Evolutionary conservation across 768 basidiomycete genomes (phyloP).

Genomic region (Neoboletus brunneissimus): DNA sequence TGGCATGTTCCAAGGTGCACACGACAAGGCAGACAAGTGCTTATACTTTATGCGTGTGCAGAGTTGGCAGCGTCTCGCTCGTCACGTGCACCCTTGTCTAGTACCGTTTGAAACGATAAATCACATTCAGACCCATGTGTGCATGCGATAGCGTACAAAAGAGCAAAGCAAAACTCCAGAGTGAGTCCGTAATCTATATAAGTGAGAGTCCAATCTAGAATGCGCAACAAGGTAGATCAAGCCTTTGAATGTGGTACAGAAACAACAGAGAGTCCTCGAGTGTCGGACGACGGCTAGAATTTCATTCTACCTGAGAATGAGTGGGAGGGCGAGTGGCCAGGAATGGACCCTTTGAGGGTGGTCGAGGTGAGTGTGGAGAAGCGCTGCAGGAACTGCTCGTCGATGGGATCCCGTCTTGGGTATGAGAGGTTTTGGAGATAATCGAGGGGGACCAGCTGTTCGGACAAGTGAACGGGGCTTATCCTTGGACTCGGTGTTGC

Average conservation of each 20-base stretch:
- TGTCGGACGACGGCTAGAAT: constrained; percentile 4
- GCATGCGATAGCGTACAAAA: constrained; percentile 24
- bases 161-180: constrained; percentile 20
- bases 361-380: constrained; percentile 39
- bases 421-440: constrained; percentile 55
- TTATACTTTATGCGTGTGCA: no score
- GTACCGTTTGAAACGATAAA: constrained; percentile 4
- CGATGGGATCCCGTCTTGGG: constrained; percentile 57
- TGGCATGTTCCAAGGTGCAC: not conserved
- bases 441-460: constrained; percentile 58
- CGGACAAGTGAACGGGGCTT: constrained; percentile 19
- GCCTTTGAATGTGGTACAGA: constrained; percentile 7
- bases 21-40: not conserved
- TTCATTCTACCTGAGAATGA: constrained; percentile 30
- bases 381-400: constrained; percentile 61
- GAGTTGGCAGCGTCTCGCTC: no score
- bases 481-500: constrained; percentile 36
- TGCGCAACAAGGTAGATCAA: constrained; percentile 13
- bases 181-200: constrained; percentile 32
- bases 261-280: not conserved
- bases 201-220: constrained; percentile 22
- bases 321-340: constrained; percentile 15
- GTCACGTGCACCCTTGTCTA: constrained; percentile 10
- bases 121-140: constrained; percentile 18
- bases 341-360: constrained; percentile 15